Evolutionary conservation across 768 basidiomycete genomes (phyloP), one percentile per base, ranked within the genome.

Genomic region (Polyporus arcularius): DNA sequence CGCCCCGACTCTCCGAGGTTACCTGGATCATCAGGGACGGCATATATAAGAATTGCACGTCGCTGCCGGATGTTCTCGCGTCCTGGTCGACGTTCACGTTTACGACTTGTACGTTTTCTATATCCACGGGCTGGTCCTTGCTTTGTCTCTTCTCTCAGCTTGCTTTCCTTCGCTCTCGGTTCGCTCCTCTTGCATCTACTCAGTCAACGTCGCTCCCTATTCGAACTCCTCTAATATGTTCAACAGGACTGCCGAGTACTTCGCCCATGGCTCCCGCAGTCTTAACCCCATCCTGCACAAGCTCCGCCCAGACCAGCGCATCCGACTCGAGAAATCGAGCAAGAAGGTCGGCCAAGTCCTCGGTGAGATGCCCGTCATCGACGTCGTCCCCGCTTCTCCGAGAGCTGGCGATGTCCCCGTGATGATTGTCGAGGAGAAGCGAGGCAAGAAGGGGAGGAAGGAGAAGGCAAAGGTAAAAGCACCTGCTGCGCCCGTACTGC

Each of bases 281-380:
- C 45, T 53, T 26, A 58, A 57, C 38, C 65, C 61, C 38, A n/a
- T 53, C 21, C 53, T 61, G n/a, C 53, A 59, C 48, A 60, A 50
- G 52, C 61, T 66, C 52, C 62, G 61, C 40, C 57, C 59, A 32
- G 57, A 61, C 60, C 60, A 63, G 51, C 60, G 62, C 41, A 41
- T 48, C 30, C 54, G 60, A 12, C 52, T 64, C 26, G 55, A 58
- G 15, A 64, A 57, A 57, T 61, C 65, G 3, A 59, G 62, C 52
- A 60, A 62, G 57, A 67, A 67, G 55, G 48, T 64, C 47, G 60
- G 54, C 28, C 47, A 58, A 43, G 21, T 67, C 35, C 52, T 64
- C 14, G 62, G 62, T 6, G 54, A 58, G 26, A 60, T 51, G 32
- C 62, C 60, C 41, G 28, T 59, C 55, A 52, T 64, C 30, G 65